These are phyloP conservation scores for Spergularia bocconei DNA, from an alignment of 148 eudicot genomes.

Conservation along the genomic window DNA sequence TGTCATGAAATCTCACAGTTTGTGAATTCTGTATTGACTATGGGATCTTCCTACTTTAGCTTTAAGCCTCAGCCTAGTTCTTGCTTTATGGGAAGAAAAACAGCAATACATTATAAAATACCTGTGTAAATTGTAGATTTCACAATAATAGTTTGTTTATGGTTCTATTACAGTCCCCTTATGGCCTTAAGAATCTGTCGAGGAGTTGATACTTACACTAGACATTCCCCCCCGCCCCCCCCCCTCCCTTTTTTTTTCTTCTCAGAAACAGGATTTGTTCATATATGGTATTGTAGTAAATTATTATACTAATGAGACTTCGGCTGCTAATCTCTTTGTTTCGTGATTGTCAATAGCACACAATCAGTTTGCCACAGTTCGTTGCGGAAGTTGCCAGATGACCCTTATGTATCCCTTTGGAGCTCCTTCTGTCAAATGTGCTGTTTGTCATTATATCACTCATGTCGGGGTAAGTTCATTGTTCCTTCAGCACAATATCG, in stretches of 20 bases:
- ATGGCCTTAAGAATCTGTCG: too few species aligned
- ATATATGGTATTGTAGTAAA: not conserved
- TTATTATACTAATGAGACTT: not conserved
- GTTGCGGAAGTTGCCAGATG: conserved; percentile 77
- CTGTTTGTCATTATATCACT: conserved; percentile 78
- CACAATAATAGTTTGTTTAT: too few species aligned
- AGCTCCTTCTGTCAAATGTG: conserved; percentile 92
- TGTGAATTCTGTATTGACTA: too few species aligned
- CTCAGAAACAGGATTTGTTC: not conserved
- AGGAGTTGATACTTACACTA: not conserved
- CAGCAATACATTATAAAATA: too few species aligned
- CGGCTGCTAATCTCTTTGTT: conserved; percentile 13
- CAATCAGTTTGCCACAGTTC: conserved; percentile 66
- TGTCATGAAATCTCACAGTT: too few species aligned
- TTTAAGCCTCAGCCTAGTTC: too few species aligned
- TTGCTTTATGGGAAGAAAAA: too few species aligned
- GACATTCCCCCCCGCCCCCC: not conserved
- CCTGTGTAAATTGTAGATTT: too few species aligned
- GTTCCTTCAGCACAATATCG: not conserved
- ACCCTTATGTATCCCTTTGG: conserved; percentile 84
- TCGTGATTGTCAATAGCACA: conserved; percentile 33
- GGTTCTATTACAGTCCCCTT: too few species aligned
- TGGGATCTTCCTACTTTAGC: too few species aligned
- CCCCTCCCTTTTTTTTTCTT: not conserved
- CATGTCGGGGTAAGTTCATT: conserved; percentile 62